Percentiles rank a stretch among this genome's conserved stretches.
These are phyloP conservation scores for Neofusicoccum ribis DNA, from an alignment of 2,329 filamentous ascomycete genomes.

Conservation along the genomic window DNA sequence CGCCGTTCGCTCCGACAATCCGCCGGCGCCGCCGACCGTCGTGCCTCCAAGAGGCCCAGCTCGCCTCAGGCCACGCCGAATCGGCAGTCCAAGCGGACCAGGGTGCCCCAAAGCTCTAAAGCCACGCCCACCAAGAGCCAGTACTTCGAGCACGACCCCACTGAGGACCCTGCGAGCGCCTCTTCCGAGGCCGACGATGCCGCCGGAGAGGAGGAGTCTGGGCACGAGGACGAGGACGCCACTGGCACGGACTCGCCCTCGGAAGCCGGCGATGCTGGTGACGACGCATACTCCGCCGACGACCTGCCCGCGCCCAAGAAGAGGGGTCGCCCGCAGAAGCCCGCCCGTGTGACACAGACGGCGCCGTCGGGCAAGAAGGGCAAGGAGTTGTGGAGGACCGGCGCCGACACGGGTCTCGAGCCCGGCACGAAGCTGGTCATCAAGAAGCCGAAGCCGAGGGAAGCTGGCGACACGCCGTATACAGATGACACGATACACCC, in stretches of 20 bases:
- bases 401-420: slow-evolving; percentile 55
- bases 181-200: slow-evolving; percentile 37
- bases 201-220: slow-evolving; percentile 36
- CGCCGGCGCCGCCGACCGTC: slow-evolving; percentile 21
- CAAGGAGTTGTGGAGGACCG: slow-evolving; percentile 58
- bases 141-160: slow-evolving; percentile 36
- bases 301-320: slow-evolving; percentile 32
- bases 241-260: slow-evolving; percentile 31
- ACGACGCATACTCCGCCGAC: slow-evolving; percentile 30
- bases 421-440: slow-evolving; percentile 63
- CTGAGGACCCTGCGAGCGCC: slow-evolving; percentile 22
- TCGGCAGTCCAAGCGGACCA: slow-evolving; percentile 38
- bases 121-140: slow-evolving; percentile 33
- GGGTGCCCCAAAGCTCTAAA: slow-evolving; percentile 19
- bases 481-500: slow-evolving; percentile 60
- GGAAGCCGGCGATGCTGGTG: slow-evolving; percentile 36
- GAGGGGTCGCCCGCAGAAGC: slow-evolving; percentile 21
- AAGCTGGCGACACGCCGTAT: slow-evolving; percentile 60
- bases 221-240: slow-evolving; percentile 44
- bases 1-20: slow-evolving; percentile 29
- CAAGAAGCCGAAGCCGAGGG: slow-evolving; percentile 63
- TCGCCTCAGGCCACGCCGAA: slow-evolving; percentile 30
- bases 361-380: slow-evolving; percentile 28
- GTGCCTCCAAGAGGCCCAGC: slow-evolving; percentile 38
- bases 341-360: slow-evolving; percentile 22